Evolutionary conservation across 352 stramenopile species (phyloP).

Genomic region (Phytophthora agathidicida): DNA sequence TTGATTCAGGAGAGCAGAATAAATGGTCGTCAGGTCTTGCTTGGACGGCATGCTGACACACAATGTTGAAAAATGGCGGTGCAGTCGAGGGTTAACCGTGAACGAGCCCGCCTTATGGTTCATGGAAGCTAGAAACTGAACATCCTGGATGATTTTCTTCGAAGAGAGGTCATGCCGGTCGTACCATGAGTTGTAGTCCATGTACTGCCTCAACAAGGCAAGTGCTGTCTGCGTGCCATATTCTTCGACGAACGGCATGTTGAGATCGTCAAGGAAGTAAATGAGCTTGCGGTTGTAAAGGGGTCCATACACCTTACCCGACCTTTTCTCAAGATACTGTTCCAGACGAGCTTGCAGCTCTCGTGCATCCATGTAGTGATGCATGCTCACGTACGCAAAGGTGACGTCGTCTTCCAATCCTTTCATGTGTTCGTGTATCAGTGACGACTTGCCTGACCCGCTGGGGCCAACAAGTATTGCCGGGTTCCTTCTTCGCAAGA

Average conservation of each 20-base stretch:
- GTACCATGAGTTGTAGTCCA: constrained; percentile 93
- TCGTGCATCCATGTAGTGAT: constrained; percentile 89
- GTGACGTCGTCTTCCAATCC: constrained; percentile 65
- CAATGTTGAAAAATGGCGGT: constrained; percentile 90
- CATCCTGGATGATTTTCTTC: constrained; percentile 91
- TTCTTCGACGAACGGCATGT: constrained; percentile 87
- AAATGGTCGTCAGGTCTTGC: constrained; percentile 73
- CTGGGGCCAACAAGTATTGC: constrained; percentile 84
- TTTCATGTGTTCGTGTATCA: constrained; percentile 79
- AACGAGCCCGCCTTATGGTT: constrained; percentile 93
- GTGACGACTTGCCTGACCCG: constrained; percentile 86
- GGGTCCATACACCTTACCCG: constrained; percentile 84
- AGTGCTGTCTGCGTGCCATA: constrained; percentile 92
- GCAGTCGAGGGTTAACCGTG: constrained; percentile 84
- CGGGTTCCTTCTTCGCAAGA: constrained; percentile 51
- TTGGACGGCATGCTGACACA: constrained; percentile 71
- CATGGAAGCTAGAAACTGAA: constrained; percentile 90
- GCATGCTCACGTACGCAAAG: constrained; percentile 71
- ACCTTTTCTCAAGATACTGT: constrained; percentile 86
- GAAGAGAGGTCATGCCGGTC: constrained; percentile 86
- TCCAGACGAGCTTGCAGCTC: constrained; percentile 84
- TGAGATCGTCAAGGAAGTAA: constrained; percentile 93
- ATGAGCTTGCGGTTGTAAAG: constrained; percentile 80
- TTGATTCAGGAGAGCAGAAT: constrained; percentile 63
- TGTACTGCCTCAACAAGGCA: constrained; percentile 89